Percentiles rank a stretch among this genome's conserved stretches.
These are phyloP conservation scores for Chaetomium sp. DNA, from an alignment of 2,329 filamentous ascomycete species.

Conservation along the genomic window DNA sequence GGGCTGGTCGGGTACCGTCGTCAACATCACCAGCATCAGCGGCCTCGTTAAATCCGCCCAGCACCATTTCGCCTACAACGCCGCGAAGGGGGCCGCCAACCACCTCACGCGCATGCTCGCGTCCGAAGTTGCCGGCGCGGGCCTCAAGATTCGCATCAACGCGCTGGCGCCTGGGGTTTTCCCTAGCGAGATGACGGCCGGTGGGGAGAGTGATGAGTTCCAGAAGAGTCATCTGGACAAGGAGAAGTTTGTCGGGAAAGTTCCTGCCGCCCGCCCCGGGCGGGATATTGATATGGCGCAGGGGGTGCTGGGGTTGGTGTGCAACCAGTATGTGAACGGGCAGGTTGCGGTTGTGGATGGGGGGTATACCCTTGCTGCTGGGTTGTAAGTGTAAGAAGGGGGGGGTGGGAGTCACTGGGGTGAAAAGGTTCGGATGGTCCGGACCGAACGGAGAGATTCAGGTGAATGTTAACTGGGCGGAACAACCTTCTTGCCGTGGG, in stretches of 20 bases:
- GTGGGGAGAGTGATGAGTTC: constrained; percentile 34
- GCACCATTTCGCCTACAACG: constrained; percentile 60
- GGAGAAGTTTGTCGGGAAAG: constrained; percentile 53
- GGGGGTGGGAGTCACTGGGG: neutral
- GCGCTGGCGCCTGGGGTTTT: constrained; percentile 67
- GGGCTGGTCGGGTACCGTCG: constrained; percentile 52
- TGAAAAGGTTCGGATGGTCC: neutral
- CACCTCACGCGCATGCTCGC: constrained; percentile 61
- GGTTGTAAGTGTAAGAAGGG: constrained; percentile 14
- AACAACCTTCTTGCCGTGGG: too few relatives aligned
- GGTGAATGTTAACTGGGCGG: too few relatives aligned
- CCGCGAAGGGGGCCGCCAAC: constrained; percentile 57
- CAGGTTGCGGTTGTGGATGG: constrained; percentile 44
- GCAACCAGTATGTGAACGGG: constrained; percentile 36
- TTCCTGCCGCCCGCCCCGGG: constrained; percentile 40
- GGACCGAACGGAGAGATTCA: too few relatives aligned
- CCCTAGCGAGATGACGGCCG: constrained; percentile 65
- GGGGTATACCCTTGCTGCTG: constrained; percentile 41
- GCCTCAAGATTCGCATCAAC: constrained; percentile 61
- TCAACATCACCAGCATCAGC: constrained; percentile 64
- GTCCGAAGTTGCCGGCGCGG: constrained; percentile 50
- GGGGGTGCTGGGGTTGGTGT: constrained; percentile 46
- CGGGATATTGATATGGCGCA: constrained; percentile 54
- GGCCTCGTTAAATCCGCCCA: constrained; percentile 57
- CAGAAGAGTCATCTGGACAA: constrained; percentile 55